These are phyloP conservation scores for Serendipita sp. DNA, from an alignment of 768 basidiomycete species.

Conservation along the genomic window DNA sequence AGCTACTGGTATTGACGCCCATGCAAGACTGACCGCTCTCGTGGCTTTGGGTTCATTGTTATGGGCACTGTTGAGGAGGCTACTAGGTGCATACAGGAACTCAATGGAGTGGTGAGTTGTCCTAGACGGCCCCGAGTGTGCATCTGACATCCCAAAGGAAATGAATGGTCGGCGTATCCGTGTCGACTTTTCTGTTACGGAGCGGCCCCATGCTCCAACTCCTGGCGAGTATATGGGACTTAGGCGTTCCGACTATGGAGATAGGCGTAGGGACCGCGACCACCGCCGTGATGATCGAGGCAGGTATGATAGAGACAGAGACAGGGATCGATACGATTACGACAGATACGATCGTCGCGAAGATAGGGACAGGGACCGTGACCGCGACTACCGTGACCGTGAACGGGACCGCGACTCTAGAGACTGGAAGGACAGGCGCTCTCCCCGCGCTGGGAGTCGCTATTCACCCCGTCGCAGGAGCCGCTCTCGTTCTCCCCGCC, in stretches of 20 bases:
- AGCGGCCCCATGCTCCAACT: slow-evolving; percentile 86
- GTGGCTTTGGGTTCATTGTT: slow-evolving; percentile 95
- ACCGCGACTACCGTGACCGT: slow-evolving; percentile 3
- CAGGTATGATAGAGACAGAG: slow-evolving; percentile 18
- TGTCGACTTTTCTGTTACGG: slow-evolving; percentile 92
- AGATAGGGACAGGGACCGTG: slow-evolving; percentile 5
- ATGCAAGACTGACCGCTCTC: slow-evolving; percentile 77
- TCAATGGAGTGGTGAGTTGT: slow-evolving; percentile 74
- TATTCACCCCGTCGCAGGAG: slow-evolving; percentile 2
- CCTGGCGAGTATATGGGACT: slow-evolving; percentile 98
- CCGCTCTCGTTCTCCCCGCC: not conserved
- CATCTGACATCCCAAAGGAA: slow-evolving; percentile 38
- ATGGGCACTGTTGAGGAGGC: slow-evolving; percentile 88
- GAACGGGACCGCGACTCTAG: slow-evolving; percentile 40
- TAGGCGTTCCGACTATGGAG: slow-evolving; percentile 37
- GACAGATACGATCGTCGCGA: slow-evolving; percentile 22
- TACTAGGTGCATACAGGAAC: slow-evolving; percentile 65
- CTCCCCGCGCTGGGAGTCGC: slow-evolving; percentile 37
- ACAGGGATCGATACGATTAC: slow-evolving; percentile 25
- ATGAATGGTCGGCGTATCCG: slow-evolving; percentile 92
- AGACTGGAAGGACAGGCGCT: slow-evolving; percentile 71
- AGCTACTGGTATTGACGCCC: slow-evolving; percentile 9
- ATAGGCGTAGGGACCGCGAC: slow-evolving; percentile 22
- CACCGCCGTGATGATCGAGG: slow-evolving; percentile 26
- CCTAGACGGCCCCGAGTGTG: not conserved